Base-by-base conservation (phyloP, 2,329 filamentous ascomycete genomes). In the Fusarium annulatum region DNA sequence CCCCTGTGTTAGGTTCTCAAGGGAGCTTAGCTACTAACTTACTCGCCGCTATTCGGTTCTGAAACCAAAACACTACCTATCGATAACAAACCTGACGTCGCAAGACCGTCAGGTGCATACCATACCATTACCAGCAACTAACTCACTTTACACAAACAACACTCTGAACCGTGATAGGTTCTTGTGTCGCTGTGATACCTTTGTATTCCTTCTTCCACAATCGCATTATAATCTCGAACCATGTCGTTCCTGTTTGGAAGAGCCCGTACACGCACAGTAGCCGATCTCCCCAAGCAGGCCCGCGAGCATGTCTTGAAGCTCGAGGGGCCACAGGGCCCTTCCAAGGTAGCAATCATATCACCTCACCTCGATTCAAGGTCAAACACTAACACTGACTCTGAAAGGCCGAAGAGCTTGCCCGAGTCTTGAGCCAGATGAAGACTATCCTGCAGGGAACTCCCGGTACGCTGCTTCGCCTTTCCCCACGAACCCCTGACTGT, bases 401-500 rank as follows among this genome's bases (percentile, higher is more conserved):
- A 16, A 65, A 97, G 95, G 89, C 92, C 71, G 96, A 98, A 80
- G 95, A 98, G 80, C 88, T 97, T 72, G 92, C 94, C 55, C 94
- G 94, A 80, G 92, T 95, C 76, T 88, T 99, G 72, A 88, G 89
- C 59, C 94, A 97, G 82, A 97, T 98, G 92, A 98, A 98, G 83
- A 86, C 95, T 72, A 91, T 96, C 67, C 90, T 99, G 19, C 96
- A 98, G 86, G 96, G 96, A 75, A 97, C 95, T 69, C 94, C 94
- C 83, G 95, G 95, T 97, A 87, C 67, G 84, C 79, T 39, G 10
- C 57, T 45, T 55, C 45, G 42, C 51, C 48, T 49, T 42, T 36
- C 18, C 21, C 18, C 30, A 63, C 18, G 64, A 48, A 46, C 51
- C 59, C 65, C 42, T 52, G 36, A 66, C 43, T 60, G 34, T 48